phyloP scores from a whole-genome alignment of 1,284 basidiomycete genomes.

The Marasmius sp. region DNA sequence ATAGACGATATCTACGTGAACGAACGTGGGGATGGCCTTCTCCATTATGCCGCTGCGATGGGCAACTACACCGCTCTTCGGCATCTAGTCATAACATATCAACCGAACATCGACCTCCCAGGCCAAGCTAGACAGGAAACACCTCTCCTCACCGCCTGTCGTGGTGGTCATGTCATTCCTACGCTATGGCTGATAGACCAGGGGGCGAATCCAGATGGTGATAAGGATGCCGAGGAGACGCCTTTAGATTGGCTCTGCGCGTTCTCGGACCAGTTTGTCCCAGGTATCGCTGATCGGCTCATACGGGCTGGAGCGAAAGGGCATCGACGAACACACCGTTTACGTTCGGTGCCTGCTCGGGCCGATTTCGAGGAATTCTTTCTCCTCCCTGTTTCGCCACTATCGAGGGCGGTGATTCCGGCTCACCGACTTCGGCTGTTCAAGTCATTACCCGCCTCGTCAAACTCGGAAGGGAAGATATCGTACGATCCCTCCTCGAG shows the following conservation, averaged over 20 bases:
- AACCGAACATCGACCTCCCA: conserved; percentile 1
- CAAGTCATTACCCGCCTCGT: conserved; percentile 2
- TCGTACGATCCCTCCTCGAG: conserved; percentile 3
- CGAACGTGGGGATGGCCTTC: conserved; percentile 6
- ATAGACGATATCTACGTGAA: conserved; percentile 11
- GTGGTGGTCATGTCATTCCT: conserved; percentile 1
- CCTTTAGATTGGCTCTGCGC: conserved; percentile 9
- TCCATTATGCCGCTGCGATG: conserved; percentile 8
- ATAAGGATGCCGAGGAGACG: not conserved
- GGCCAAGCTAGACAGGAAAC: conserved; percentile 3
- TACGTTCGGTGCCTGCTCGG: not conserved
- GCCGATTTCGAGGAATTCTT: conserved; percentile 7
- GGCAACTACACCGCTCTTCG: not conserved
- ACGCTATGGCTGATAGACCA: conserved; percentile 8
- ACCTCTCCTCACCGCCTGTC: conserved; percentile 9
- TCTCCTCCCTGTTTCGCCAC: conserved; percentile 6
- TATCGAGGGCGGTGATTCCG: conserved; percentile 8
- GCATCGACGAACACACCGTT: not conserved
- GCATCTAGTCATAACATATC: conserved; percentile 7
- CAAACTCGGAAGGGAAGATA: conserved; percentile 4
- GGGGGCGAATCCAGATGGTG: conserved; percentile 5
- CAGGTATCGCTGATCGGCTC: conserved; percentile 4
- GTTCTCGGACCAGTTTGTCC: conserved; percentile 2
- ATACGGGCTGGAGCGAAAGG: not conserved
- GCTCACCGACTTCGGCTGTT: no score